Conservation (phyloP, 2,329 filamentous ascomycete species). For the Calonectria ilicicola region DNA sequence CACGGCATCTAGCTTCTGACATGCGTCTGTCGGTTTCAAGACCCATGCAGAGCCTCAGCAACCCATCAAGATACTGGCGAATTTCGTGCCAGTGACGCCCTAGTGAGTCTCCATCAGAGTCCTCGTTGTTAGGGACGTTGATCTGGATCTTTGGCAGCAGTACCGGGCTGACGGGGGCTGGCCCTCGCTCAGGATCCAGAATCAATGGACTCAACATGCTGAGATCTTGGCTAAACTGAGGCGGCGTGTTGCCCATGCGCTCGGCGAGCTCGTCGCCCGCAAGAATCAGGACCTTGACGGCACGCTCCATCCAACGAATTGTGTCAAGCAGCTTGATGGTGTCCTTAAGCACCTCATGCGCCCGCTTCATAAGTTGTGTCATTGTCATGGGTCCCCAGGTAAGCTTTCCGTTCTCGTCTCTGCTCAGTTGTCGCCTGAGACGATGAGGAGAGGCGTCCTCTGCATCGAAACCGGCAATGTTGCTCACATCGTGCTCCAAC, state of each 20-base stretch:
- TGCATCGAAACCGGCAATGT: constrained; percentile 54
- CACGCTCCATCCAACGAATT: constrained; percentile 60
- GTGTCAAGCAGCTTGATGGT: constrained; percentile 60
- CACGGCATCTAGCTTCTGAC: constrained; percentile 59
- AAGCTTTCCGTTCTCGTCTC: constrained; percentile 38
- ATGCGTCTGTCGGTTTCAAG: constrained; percentile 60
- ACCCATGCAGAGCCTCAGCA: constrained; percentile 56
- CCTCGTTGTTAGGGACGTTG: constrained; percentile 25
- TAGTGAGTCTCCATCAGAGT: constrained; percentile 44
- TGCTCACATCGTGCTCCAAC: constrained; percentile 57
- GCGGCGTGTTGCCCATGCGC: constrained; percentile 37
- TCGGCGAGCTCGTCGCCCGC: constrained; percentile 57
- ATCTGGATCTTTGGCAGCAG: constrained; percentile 34
- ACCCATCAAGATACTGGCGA: constrained; percentile 58
- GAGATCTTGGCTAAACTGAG: constrained; percentile 36
- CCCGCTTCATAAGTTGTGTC: constrained; percentile 60
- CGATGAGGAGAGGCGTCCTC: constrained; percentile 42
- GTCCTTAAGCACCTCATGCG: constrained; percentile 58
- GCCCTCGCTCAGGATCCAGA: constrained; percentile 35
- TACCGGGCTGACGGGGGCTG: constrained; percentile 42
- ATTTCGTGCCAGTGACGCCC: constrained; percentile 60
- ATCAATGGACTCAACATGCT: constrained; percentile 42
- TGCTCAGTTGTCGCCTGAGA: constrained; percentile 37
- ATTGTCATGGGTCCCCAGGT: constrained; percentile 56
- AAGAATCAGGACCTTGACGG: constrained; percentile 56